Base-by-base conservation (phyloP, 805 yeast genomes). In the Yarrowia yakushimensis region DNA sequence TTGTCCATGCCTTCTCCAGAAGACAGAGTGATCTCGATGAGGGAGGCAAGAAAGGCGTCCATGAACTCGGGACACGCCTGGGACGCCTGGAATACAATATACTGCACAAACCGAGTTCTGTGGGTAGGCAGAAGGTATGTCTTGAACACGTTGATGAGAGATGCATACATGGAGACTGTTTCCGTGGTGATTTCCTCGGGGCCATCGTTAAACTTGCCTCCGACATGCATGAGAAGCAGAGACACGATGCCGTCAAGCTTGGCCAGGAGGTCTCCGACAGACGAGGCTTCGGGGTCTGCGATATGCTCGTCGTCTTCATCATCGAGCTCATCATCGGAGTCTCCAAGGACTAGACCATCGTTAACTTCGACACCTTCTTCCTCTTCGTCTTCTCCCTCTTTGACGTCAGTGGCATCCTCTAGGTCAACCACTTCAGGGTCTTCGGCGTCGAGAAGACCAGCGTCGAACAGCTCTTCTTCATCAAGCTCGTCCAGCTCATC, bases 111-210 rank as follows among this genome's bases (percentile, higher is more conserved):
- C 69, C 89, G 85, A 12, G 98, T 93, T 72, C 87, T 87, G 73
- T 92, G 96, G 1, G 99, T 94, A 23, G 97, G 96, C 65, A 93
- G 77, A 39, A 94, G 82, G 68, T 90, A 94, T 1, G 90, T 81
- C 69, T 85, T 85, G 79, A 93, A 93, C 25, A 89, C 77, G 1
- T 92, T 82, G 0, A 88, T 82, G 63, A 94, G 77, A 2, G 89
- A 86, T 67, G 86, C 86, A 76, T 86, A 93, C 15, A 89, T 76
- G 13, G 79, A 74, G 8, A 90, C 81, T 1, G 91, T 90, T 63
- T 81, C 84, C 13, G 88, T 91, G 23, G 80, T 75, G 61, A 80
- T 80, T 30, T 55, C 61, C 23, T 55, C 61, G 43, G 79, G 78
- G 28, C 82, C 82, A 2, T 75, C 70, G 11, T 82, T 79, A 69